Conservation (phyloP, 139 green algal species). For the Coccomyxa sp. region DNA sequence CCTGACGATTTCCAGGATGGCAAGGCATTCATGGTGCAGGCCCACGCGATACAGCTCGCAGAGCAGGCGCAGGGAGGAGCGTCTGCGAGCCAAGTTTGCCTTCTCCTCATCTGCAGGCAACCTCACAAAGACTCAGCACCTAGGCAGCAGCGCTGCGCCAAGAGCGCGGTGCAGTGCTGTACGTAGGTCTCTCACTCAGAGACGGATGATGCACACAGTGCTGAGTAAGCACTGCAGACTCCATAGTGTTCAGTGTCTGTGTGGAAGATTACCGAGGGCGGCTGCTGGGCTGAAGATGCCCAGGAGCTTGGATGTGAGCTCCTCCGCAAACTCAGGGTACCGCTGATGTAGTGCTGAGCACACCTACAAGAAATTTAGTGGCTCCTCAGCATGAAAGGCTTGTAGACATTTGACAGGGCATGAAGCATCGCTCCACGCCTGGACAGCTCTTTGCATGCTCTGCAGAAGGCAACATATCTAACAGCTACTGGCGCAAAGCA, state of each 20-base stretch:
- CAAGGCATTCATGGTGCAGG: slow-evolving; percentile 39
- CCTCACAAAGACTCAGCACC: not conserved
- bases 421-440: too few relatives aligned
- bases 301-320: slow-evolving; percentile 25
- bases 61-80: slow-evolving; percentile 72
- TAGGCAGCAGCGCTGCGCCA: not conserved
- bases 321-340: slow-evolving; percentile 69
- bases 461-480: too few relatives aligned
- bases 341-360: slow-evolving; percentile 79
- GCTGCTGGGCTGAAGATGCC: not conserved
- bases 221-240: not conserved
- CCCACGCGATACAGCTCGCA: slow-evolving; percentile 78
- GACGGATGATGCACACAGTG: not conserved
- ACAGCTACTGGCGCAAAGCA: too few relatives aligned
- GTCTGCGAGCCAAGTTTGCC: slow-evolving; percentile 32
- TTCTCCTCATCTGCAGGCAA: slow-evolving; percentile 46
- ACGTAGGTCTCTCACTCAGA: too few relatives aligned
- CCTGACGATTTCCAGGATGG: slow-evolving; percentile 36
- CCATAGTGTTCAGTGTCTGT: not conserved
- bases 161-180: too few relatives aligned
- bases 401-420: too few relatives aligned
- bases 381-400: too few relatives aligned
- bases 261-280: not conserved
- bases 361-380: slow-evolving; percentile 32
- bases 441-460: too few relatives aligned